Evolutionary conservation across 768 basidiomycete genomes (phyloP), one percentile per base, ranked within the genome.

Genomic region (Boletus rubropictus): DNA sequence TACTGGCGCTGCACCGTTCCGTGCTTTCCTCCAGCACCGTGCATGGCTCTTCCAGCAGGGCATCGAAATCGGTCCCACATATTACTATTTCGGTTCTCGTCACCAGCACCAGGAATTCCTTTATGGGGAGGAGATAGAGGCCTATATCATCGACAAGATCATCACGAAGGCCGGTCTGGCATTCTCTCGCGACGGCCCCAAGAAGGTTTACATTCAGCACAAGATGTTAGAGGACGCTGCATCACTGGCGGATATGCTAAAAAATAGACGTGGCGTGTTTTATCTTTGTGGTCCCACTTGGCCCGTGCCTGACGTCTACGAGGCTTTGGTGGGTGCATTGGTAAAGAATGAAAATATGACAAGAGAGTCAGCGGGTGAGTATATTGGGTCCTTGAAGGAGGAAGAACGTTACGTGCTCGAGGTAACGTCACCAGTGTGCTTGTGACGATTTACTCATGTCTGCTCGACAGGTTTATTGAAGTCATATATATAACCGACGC

Each of bases 21-120:
- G 96, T 48, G 96, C 96, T 7, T 99, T 98, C 79, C 81, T 97
- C 51, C 96, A 99, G 66, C 84, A 99, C 68, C 84, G 95, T 48
- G 92, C 91, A 7, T 81, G 76, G 78, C 84, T 93, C 47, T 74
- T 78, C 25, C 68, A 81, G 25, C 83, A 89, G 62, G 85, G 86
- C 22, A 71, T 84, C 54, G 75, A 86, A 42, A 81, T 96, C 49
- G 96, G 96, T 0, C 95, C 95, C 2, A 79, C 91, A 9, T 85
- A 97, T 65, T 98, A 99, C 74, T 99, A 99, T 76, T 99, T 99
- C 64, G 96, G 96, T 46, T 93, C 95, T 48, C 89, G 96, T 47
- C 86, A 97, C 66, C 89, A 89, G 65, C 86, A 87, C 24, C 82
- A 92, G 59, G 96, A 99, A 65, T 99, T 93, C 67, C 84, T 99